phyloP scores from a whole-genome alignment of 306 rosid species.

The Gastrolobium villosum region DNA sequence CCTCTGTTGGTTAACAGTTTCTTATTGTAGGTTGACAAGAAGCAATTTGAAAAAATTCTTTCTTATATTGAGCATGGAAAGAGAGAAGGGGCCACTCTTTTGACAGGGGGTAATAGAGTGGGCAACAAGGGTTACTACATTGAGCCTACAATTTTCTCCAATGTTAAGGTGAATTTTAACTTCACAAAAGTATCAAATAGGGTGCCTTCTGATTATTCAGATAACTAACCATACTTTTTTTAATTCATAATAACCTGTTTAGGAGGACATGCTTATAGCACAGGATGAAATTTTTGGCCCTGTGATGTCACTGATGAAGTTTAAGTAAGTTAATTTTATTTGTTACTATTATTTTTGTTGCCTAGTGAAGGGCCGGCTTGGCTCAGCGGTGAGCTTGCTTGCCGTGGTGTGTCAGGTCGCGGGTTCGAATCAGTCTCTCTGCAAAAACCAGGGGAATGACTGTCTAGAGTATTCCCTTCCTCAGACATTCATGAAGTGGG shows the following conservation, averaged over 20 bases:
- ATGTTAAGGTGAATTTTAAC: slow-evolving; percentile 62
- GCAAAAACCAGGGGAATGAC: too few relatives aligned
- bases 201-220: not conserved
- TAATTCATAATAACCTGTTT: not conserved
- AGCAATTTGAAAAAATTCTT: slow-evolving; percentile 70
- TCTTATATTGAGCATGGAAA: slow-evolving; percentile 78
- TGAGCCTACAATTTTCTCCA: slow-evolving; percentile 76
- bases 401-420: too few relatives aligned
- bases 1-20: not conserved
- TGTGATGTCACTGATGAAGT: slow-evolving; percentile 66
- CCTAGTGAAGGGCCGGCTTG: too few relatives aligned
- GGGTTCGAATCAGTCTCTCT: too few relatives aligned
- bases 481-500: too few relatives aligned
- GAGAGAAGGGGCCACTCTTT: slow-evolving; percentile 80
- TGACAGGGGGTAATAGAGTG: slow-evolving; percentile 72
- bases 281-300: slow-evolving; percentile 87
- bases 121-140: slow-evolving; percentile 78
- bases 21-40: slow-evolving; percentile 63
- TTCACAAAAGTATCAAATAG: not conserved
- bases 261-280: slow-evolving; percentile 77
- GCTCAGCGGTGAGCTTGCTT: too few relatives aligned
- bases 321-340: slow-evolving; percentile 60
- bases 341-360: not conserved
- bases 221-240: not conserved
- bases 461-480: too few relatives aligned